Conservation (phyloP, 441 rosid genomes). For the Populus hybrid region DNA sequence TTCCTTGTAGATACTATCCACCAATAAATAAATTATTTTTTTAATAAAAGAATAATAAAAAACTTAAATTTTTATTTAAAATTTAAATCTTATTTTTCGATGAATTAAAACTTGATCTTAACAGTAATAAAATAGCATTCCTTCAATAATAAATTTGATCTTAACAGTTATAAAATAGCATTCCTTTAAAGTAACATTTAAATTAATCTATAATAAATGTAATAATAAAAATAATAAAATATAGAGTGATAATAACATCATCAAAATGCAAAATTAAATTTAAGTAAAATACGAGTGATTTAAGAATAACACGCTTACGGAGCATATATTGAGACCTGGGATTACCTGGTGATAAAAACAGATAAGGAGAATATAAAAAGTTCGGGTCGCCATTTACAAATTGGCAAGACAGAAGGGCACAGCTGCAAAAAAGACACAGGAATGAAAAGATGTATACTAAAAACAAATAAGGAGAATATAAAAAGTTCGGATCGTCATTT, state of each 20-base stretch:
- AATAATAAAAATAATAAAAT: too few relatives aligned
- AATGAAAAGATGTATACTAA: not conserved
- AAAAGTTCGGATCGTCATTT: not conserved
- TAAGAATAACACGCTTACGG: too few relatives aligned
- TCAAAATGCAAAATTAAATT: too few relatives aligned
- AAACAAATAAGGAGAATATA: too few relatives aligned
- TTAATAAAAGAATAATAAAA: too few relatives aligned
- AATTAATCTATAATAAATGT: too few relatives aligned
- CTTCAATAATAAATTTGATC: too few relatives aligned
- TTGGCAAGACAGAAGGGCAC: conserved; percentile 4
- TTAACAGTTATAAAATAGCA: not conserved
- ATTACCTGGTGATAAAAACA: not conserved
- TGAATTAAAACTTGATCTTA: not conserved
- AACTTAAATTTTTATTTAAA: too few relatives aligned
- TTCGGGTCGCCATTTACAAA: not conserved
- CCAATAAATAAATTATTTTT: too few relatives aligned
- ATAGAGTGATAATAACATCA: not conserved
- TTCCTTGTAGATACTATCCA: too few relatives aligned
- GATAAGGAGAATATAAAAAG: not conserved
- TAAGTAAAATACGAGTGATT: too few relatives aligned
- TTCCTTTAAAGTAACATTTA: not conserved
- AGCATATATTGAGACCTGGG: not conserved
- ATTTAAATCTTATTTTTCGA: too few relatives aligned
- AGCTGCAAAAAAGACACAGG: conserved; percentile 1
- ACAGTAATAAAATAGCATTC: not conserved